These are phyloP conservation scores for Talaromyces ruber DNA, from an alignment of 495 filamentous ascomycete genomes.

Conservation along the genomic window DNA sequence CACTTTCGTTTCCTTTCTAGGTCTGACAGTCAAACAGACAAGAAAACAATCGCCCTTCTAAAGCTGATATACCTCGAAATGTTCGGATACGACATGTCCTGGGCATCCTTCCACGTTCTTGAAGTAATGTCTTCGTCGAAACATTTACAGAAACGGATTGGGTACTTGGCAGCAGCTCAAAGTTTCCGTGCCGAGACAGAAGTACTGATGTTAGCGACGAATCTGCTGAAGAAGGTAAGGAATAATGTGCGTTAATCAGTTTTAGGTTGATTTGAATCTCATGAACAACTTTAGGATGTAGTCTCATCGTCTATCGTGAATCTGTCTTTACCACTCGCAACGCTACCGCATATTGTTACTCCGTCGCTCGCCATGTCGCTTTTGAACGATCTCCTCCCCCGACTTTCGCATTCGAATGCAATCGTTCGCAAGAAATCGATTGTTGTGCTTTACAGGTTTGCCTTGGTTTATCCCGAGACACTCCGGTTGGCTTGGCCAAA, in stretches of 20 bases:
- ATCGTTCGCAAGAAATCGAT: slow-evolving; percentile 89
- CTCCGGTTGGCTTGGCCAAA: slow-evolving; percentile 90
- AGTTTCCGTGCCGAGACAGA: slow-evolving; percentile 94
- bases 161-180: slow-evolving; percentile 93
- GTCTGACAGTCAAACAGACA: slow-evolving; percentile 44
- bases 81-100: slow-evolving; percentile 99
- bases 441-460: slow-evolving; percentile 83
- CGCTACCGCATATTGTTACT: slow-evolving; percentile 86
- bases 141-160: slow-evolving; percentile 89
- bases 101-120: slow-evolving; percentile 95
- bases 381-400: slow-evolving; percentile 74
- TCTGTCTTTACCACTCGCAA: slow-evolving; percentile 75
- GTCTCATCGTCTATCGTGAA: slow-evolving; percentile 61
- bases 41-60: slow-evolving; percentile 90
- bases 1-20: background rate
- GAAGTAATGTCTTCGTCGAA: slow-evolving; percentile 97
- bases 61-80: slow-evolving; percentile 97
- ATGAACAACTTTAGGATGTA: slow-evolving; percentile 53
- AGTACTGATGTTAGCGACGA: slow-evolving; percentile 95
- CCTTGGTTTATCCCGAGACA: slow-evolving; percentile 90
- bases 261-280: background rate
- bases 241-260: background rate
- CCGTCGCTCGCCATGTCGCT: slow-evolving; percentile 83
- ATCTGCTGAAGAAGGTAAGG: slow-evolving; percentile 84
- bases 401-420: slow-evolving; percentile 75